A percentile compares a stretch with the other conserved stretches of the same genome.
These are phyloP conservation scores for Podospora fimiseda DNA, from an alignment of 495 filamentous ascomycete species.

Conservation along the genomic window DNA sequence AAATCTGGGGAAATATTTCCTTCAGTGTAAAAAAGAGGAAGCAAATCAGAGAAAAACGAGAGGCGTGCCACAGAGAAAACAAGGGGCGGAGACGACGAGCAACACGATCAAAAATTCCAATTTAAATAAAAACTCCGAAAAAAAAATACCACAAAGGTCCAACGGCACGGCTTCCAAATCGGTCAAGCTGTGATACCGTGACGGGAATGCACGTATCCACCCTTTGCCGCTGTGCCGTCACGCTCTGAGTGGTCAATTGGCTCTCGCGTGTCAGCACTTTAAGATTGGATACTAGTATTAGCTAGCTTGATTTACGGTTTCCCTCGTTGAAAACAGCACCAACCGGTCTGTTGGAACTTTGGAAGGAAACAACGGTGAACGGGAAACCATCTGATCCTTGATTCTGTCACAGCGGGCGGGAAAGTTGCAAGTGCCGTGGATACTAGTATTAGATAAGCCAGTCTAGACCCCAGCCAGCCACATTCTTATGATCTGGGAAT, in stretches of 20 bases:
- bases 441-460: slow-evolving; percentile 17
- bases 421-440: neutral
- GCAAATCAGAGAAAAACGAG: no score
- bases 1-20: neutral
- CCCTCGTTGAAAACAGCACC: neutral
- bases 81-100: no score
- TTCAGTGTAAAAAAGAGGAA: no score
- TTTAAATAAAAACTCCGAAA: no score
- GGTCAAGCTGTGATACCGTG: no score
- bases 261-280: neutral
- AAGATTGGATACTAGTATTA: neutral
- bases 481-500: no score
- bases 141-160: no score
- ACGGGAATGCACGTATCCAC: neutral
- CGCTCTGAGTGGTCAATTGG: neutral
- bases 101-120: no score
- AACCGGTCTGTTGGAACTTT: no score
- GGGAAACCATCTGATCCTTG: neutral
- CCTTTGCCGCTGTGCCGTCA: neutral
- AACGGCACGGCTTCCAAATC: no score
- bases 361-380: no score
- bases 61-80: no score
- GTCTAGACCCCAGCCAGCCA: neutral
- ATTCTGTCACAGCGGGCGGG: neutral
- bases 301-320: neutral